Conservation (phyloP, 805 yeast genomes). For the Kluyveromyces dobzhanskii region DNA sequence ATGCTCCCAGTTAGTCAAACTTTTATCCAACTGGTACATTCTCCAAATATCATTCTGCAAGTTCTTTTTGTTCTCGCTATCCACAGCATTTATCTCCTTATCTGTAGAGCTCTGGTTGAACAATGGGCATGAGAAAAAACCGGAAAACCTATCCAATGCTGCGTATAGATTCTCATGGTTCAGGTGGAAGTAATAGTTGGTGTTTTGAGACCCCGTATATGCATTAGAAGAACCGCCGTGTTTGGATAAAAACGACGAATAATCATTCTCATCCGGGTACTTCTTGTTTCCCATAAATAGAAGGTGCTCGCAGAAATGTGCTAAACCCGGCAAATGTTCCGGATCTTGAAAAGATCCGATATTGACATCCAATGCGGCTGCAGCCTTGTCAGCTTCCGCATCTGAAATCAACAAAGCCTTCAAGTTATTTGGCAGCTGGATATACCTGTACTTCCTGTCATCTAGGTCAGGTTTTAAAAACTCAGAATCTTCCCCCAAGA, state of each 20-base stretch:
- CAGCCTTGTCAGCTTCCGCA: constrained; percentile 62
- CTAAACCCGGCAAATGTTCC: constrained; percentile 56
- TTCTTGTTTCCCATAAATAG: constrained; percentile 75
- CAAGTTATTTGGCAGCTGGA: constrained; percentile 50
- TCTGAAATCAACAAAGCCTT: constrained; percentile 60
- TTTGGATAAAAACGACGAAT: constrained; percentile 63
- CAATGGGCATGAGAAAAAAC: constrained; percentile 81
- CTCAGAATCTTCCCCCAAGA: constrained; percentile 10
- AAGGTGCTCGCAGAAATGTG: constrained; percentile 70
- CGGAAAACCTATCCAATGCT: constrained; percentile 87
- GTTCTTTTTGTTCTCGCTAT: constrained; percentile 91
- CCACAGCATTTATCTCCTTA: constrained; percentile 89
- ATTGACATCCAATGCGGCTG: constrained; percentile 72
- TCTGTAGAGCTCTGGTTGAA: constrained; percentile 71
- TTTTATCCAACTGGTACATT: constrained; percentile 72
- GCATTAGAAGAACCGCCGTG: constrained; percentile 92
- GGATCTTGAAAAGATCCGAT: constrained; percentile 72
- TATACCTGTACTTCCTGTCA: constrained; percentile 64
- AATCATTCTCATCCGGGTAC: constrained; percentile 73
- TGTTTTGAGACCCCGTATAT: constrained; percentile 79
- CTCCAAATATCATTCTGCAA: constrained; percentile 88
- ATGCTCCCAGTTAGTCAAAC: constrained; percentile 62
- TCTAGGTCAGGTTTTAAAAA: constrained; percentile 45
- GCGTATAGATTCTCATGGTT: constrained; percentile 69
- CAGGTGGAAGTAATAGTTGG: constrained; percentile 86